These are phyloP conservation scores for Rehmannia glutinosa DNA, from an alignment of 257 asterid genomes.

Conservation along the genomic window DNA sequence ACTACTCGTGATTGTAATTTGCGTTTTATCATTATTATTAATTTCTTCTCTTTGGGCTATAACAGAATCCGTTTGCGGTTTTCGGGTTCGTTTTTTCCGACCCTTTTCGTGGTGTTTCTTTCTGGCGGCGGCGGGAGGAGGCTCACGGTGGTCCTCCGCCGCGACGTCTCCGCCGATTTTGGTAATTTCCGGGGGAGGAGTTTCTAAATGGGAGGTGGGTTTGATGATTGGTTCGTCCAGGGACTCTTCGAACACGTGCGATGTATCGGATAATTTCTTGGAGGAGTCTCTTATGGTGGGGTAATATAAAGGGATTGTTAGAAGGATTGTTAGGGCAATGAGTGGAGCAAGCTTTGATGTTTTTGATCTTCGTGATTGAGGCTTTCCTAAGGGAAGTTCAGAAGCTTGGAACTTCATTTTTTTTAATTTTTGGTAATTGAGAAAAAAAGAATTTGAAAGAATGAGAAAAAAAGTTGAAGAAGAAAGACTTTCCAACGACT, in stretches of 20 bases:
- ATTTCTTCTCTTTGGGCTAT: neutral
- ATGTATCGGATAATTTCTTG: constrained; percentile 20
- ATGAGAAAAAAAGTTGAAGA: neutral
- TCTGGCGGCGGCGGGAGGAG: neutral
- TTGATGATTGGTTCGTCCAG: neutral
- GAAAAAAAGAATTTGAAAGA: neutral
- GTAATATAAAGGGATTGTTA: constrained; percentile 52
- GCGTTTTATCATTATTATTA: no score
- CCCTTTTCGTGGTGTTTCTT: neutral
- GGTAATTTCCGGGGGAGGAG: neutral
- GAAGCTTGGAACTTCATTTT: constrained; percentile 45
- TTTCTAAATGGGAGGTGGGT: neutral
- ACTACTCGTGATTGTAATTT: neutral
- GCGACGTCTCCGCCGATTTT: no score
- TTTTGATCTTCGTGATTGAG: constrained; percentile 41
- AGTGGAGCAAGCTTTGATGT: constrained; percentile 53
- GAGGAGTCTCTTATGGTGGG: constrained; percentile 31
- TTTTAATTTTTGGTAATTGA: neutral
- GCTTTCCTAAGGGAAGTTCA: constrained; percentile 52
- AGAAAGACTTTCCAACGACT: neutral
- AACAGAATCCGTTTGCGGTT: no score
- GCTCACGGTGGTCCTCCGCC: no score
- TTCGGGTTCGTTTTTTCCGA: no score
- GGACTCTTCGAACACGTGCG: neutral
- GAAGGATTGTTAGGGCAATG: constrained; percentile 31